Conservation (phyloP, 208 protist genomes). For the Naegleria fowleri region DNA sequence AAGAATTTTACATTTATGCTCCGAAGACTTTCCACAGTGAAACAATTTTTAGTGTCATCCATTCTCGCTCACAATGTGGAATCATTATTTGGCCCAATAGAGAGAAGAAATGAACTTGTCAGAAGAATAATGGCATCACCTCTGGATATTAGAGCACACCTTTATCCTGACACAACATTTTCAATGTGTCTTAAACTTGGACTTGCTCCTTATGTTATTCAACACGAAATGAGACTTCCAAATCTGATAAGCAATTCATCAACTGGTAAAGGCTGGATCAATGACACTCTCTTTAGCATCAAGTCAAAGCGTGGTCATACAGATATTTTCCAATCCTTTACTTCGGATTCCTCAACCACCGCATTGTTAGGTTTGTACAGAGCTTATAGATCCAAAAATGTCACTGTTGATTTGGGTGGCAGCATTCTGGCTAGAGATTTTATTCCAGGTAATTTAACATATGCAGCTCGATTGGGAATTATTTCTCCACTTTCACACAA, state of each 20-base stretch:
- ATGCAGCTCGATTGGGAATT: neutral
- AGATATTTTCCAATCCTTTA: neutral
- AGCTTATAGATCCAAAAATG: neutral
- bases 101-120: neutral
- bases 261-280: neutral
- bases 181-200: neutral
- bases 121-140: neutral
- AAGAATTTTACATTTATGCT: neutral
- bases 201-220: neutral
- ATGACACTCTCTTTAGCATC: neutral
- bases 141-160: neutral
- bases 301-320: neutral
- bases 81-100: neutral
- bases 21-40: neutral
- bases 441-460: neutral
- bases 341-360: neutral
- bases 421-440: neutral
- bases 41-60: neutral
- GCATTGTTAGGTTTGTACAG: neutral
- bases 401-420: neutral
- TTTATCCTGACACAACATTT: neutral
- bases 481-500: neutral
- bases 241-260: neutral
- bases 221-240: neutral
- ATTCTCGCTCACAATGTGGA: neutral